Evolutionary conservation across 129 eudicot genomes (phyloP), one percentile per base, ranked within the genome.

Genomic region (Oenanthe sinensis): DNA sequence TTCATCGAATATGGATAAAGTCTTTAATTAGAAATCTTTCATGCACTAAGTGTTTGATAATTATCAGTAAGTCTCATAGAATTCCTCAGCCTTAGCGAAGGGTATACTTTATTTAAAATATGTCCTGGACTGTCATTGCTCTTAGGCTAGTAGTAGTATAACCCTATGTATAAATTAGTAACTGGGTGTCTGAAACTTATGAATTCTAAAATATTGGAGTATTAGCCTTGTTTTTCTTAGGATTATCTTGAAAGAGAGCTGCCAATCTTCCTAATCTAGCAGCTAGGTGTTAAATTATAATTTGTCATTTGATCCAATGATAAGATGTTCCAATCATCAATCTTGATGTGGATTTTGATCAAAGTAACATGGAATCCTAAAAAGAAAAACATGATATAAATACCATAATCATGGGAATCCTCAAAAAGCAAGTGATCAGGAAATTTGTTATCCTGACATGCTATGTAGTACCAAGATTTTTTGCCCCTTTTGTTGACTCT

Each of bases 231-330:
- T n/a, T 13, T 43, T 43, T 43, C 54, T 22, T 43, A 20, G 15
- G 47, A 43, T 20, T n/a, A 8, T 72, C 37, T 22, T n/a, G 22
- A 72, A 43, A 14, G 54, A 9, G 52, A 44, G 71, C 20, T 30
- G 37, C 33, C 8, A 67, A 8, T 47, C n/a, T 76, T 44, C 73
- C 22, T 75, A 74, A 24, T 20, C 52, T 50, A 77, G 77, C 75
- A 69, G 40, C 24, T 79, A 52, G 63, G 19, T 48, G 33, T 50
- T 40, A 47, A 36, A 68, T 72, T 58, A 67, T 65, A 58, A 48
- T 33, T 11, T 12, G 42, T 63, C 77, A 79, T 43, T 77, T 58
- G 81, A 76, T 84, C 79, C 70, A 76, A 84, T 76, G 43, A 70
- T 6, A 76, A 45, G 72, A 67, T 70, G 75, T 70, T 70, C 44